phyloP scores from a whole-genome alignment of 805 yeast species.

The Starmerella asiatica region DNA sequence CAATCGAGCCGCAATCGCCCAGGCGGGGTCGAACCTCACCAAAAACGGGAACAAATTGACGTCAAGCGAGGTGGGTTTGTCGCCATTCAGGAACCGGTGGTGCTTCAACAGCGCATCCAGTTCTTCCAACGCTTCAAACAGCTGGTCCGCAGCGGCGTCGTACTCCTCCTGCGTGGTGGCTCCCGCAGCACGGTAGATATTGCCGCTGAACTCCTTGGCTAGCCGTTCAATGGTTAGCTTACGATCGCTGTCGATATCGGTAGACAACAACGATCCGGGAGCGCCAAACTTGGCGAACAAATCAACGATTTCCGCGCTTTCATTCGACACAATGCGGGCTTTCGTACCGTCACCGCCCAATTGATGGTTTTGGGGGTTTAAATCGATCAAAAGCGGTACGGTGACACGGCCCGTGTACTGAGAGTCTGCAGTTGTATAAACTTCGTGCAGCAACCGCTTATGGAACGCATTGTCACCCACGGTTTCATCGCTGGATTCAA shows the following conservation, averaged over 20 bases:
- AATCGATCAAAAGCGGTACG: slow-evolving; percentile 90
- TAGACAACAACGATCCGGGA: slow-evolving; percentile 31
- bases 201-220: slow-evolving; percentile 45
- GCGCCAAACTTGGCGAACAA: slow-evolving; percentile 51
- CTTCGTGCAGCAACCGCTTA: slow-evolving; percentile 45
- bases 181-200: slow-evolving; percentile 72
- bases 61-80: slow-evolving; percentile 73
- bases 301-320: slow-evolving; percentile 75
- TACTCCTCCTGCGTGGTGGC: slow-evolving; percentile 71
- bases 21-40: slow-evolving; percentile 77
- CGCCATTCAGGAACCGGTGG: slow-evolving; percentile 42
- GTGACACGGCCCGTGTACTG: slow-evolving; percentile 73
- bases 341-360: slow-evolving; percentile 30
- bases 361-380: slow-evolving; percentile 35
- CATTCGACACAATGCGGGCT: slow-evolving; percentile 62
- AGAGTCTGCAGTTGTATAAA: slow-evolving; percentile 64
- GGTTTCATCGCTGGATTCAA: slow-evolving; percentile 44
- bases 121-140: slow-evolving; percentile 51
- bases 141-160: slow-evolving; percentile 45
- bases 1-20: slow-evolving; percentile 82
- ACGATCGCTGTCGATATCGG: slow-evolving; percentile 30
- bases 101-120: slow-evolving; percentile 22
- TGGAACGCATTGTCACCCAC: slow-evolving; percentile 44
- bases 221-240: slow-evolving; percentile 46
- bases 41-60: slow-evolving; percentile 72